Evolutionary conservation across 495 filamentous ascomycete genomes (phyloP).

Genomic region (Aspergillus sclerotioniger): DNA sequence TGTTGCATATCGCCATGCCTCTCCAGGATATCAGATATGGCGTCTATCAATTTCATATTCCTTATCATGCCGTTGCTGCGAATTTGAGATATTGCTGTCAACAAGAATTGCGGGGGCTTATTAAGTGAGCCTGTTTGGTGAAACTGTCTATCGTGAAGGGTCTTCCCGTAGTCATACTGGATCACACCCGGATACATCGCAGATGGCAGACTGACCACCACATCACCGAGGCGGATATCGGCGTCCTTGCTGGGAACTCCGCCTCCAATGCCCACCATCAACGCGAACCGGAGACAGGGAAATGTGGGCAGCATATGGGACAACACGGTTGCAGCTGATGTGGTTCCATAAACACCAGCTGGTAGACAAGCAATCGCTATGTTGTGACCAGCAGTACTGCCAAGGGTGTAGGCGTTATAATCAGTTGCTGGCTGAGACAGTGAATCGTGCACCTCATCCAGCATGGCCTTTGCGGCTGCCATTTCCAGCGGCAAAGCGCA

Average conservation of each 20-base stretch:
- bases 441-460: slow-evolving; percentile 28
- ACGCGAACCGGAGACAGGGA: slow-evolving; percentile 19
- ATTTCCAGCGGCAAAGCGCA: slow-evolving; percentile 33
- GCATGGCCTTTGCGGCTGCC: slow-evolving; percentile 26
- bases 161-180: slow-evolving; percentile 43
- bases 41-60: too few species aligned
- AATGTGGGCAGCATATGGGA: slow-evolving; percentile 31
- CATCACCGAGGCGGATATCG: slow-evolving; percentile 37
- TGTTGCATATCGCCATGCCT: too few species aligned
- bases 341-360: slow-evolving; percentile 27
- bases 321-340: slow-evolving; percentile 24
- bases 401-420: slow-evolving; percentile 34
- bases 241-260: slow-evolving; percentile 26
- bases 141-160: slow-evolving; percentile 22
- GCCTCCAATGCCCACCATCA: slow-evolving; percentile 40
- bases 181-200: slow-evolving; percentile 23
- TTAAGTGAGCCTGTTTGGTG: slow-evolving; percentile 33
- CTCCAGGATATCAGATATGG: too few species aligned
- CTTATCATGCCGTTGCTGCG: slow-evolving; percentile 12
- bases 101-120: slow-evolving; percentile 29
- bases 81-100: slow-evolving; percentile 29
- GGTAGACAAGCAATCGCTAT: slow-evolving; percentile 34
- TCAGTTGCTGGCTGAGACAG: slow-evolving; percentile 16
- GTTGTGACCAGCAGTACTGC: slow-evolving; percentile 28
- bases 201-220: slow-evolving; percentile 32